Percentiles rank a stretch among this genome's conserved stretches.
phyloP scores from a whole-genome alignment of 202 grass and related monocot species.

The Setaria italica region DNA sequence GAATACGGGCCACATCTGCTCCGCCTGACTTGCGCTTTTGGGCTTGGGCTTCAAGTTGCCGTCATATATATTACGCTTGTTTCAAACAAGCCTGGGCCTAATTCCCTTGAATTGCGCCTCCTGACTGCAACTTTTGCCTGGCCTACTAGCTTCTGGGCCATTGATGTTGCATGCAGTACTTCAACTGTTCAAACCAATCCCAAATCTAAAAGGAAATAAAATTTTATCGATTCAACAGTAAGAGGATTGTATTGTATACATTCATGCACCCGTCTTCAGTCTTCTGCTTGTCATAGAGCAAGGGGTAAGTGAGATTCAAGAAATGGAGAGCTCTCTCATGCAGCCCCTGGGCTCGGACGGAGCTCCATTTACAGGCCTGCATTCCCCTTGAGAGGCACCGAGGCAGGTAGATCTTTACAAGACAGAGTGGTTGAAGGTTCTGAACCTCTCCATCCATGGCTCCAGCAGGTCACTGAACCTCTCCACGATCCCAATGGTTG shows the following conservation, averaged over 20 bases:
- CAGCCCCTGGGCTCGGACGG: too few relatives aligned
- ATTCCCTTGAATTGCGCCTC: too few relatives aligned
- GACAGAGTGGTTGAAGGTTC: neutral
- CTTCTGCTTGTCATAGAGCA: too few relatives aligned
- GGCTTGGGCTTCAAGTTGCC: too few relatives aligned
- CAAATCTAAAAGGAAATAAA: neutral
- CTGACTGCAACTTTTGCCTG: too few relatives aligned
- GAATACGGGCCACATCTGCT: too few relatives aligned
- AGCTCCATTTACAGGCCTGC: too few relatives aligned
- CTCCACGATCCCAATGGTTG: neutral
- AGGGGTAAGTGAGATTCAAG: neutral
- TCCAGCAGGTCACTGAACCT: neutral
- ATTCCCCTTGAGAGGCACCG: neutral
- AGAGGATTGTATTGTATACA: neutral
- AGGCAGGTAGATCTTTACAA: constrained; percentile 6
- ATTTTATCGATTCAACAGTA: neutral
- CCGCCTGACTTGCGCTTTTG: too few relatives aligned
- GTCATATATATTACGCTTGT: too few relatives aligned
- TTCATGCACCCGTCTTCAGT: neutral
- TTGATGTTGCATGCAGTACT: too few relatives aligned
- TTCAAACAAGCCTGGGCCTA: too few relatives aligned
- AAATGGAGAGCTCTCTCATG: neutral
- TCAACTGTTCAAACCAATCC: neutral
- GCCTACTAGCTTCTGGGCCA: too few relatives aligned
- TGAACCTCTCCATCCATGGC: neutral